phyloP scores from a whole-genome alignment of 148 eudicot genomes.

The Dianthus caryophyllus region DNA sequence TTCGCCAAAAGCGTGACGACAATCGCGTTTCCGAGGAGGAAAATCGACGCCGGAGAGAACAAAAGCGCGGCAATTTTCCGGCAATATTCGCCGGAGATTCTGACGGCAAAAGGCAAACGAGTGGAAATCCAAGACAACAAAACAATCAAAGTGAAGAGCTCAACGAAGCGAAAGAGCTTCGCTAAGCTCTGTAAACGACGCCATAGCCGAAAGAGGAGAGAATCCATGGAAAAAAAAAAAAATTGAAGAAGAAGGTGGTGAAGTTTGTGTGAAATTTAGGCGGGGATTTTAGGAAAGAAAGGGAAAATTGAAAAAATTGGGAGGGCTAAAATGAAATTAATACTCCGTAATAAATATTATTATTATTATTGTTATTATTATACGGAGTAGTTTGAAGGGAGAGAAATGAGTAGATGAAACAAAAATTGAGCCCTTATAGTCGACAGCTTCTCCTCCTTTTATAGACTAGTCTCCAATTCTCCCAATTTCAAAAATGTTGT shows the following conservation, averaged over 20 bases:
- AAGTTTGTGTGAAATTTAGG: too few relatives aligned
- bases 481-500: too few relatives aligned
- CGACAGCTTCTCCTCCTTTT: conserved; percentile 29
- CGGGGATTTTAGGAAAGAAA: too few relatives aligned
- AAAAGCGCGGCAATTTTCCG: conserved; percentile 32
- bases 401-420: conserved; percentile 1
- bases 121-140: conserved; percentile 54
- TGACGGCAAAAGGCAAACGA: conserved; percentile 56
- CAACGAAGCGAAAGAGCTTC: conserved; percentile 52
- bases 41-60: conserved; percentile 54
- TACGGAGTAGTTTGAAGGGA: background rate
- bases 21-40: conserved; percentile 62
- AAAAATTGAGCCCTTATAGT: conserved; percentile 29
- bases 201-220: conserved; percentile 21
- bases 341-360: too few relatives aligned
- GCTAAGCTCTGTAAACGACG: conserved; percentile 33
- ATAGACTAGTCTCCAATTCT: conserved; percentile 15
- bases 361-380: too few relatives aligned
- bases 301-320: too few relatives aligned
- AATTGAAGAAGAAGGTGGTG: background rate
- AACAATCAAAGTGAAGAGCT: conserved; percentile 31
- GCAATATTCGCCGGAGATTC: conserved; percentile 47
- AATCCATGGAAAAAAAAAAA: conserved; percentile 19
- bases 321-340: too few relatives aligned
- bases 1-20: conserved; percentile 60